phyloP scores from a whole-genome alignment of 2,329 filamentous ascomycete species.

The Epichloe baconii region DNA sequence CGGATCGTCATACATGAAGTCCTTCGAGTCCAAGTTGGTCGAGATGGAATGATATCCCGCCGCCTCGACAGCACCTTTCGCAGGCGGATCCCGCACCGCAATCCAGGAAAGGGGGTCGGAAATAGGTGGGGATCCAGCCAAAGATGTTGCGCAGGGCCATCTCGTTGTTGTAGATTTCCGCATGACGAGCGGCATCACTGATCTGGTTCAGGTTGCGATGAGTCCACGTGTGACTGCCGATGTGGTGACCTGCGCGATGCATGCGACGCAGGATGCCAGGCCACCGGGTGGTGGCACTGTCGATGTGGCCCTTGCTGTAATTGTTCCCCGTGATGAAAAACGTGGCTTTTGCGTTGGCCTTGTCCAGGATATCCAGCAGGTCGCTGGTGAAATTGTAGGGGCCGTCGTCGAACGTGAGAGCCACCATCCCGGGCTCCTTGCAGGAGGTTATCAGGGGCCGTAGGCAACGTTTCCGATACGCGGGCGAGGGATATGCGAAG shows the following conservation, averaged over 20 bases:
- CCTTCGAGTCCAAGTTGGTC: conserved; percentile 47
- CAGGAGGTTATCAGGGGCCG: conserved; percentile 22
- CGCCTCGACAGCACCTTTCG: conserved; percentile 17
- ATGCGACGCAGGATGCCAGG: conserved; percentile 26
- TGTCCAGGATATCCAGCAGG: conserved; percentile 26
- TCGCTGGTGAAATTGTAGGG: conserved; percentile 28
- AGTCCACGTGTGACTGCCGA: conserved; percentile 34
- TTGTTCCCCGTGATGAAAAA: conserved; percentile 32
- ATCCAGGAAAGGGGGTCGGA: conserved; percentile 32
- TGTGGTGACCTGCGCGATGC: conserved; percentile 29
- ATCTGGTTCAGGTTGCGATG: conserved; percentile 29
- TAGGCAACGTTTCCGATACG: conserved; percentile 23
- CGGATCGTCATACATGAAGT: conserved; percentile 40
- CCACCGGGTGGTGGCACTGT: conserved; percentile 22
- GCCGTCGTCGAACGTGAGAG: conserved; percentile 35
- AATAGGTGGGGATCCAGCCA: conserved; percentile 28
- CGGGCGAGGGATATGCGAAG: conserved; percentile 18
- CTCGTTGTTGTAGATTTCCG: conserved; percentile 32
- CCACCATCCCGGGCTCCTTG: conserved; percentile 22
- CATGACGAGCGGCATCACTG: conserved; percentile 18
- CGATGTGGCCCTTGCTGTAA: conserved; percentile 27
- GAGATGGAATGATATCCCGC: conserved; percentile 44
- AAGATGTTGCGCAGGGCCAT: conserved; percentile 29
- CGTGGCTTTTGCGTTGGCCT: conserved; percentile 22
- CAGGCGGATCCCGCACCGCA: conserved; percentile 28